These are phyloP conservation scores for Populus tremula DNA, from an alignment of 345 rosid genomes.

Conservation along the genomic window DNA sequence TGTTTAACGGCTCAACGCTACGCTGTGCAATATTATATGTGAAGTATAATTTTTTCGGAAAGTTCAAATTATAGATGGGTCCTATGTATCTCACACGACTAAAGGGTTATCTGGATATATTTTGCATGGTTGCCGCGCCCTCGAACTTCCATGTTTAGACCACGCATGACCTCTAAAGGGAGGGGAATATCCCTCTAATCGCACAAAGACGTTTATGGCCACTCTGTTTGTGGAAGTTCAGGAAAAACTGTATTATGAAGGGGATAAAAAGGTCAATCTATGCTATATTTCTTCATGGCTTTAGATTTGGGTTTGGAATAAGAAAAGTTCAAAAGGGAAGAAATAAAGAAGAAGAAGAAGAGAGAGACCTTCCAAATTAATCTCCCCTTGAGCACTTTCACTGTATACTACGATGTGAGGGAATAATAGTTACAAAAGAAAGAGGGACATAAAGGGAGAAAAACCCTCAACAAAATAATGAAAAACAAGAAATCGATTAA, in stretches of 20 bases:
- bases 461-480: constrained; percentile 28
- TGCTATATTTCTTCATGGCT: constrained; percentile 32
- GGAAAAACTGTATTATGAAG: neutral
- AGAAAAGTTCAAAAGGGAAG: constrained; percentile 24
- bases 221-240: neutral
- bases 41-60: neutral
- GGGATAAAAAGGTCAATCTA: constrained; percentile 28
- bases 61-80: constrained; percentile 16
- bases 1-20: neutral
- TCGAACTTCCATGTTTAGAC: constrained; percentile 17
- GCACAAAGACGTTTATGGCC: constrained; percentile 13
- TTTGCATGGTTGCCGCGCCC: constrained; percentile 21
- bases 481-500: constrained; percentile 17
- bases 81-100: constrained; percentile 4
- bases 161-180: constrained; percentile 21
- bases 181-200: constrained; percentile 12
- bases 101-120: neutral
- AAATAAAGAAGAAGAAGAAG: constrained; percentile 29
- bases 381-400: constrained; percentile 31
- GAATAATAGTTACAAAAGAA: constrained; percentile 33
- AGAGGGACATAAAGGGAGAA: constrained; percentile 18
- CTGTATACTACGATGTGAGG: constrained; percentile 21
- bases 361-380: constrained; percentile 41
- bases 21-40: neutral
- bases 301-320: constrained; percentile 53